Evolutionary conservation across 2,329 filamentous ascomycete species (phyloP), one percentile per base, ranked within the genome.

Genomic region (Epicoccum sorghinum): DNA sequence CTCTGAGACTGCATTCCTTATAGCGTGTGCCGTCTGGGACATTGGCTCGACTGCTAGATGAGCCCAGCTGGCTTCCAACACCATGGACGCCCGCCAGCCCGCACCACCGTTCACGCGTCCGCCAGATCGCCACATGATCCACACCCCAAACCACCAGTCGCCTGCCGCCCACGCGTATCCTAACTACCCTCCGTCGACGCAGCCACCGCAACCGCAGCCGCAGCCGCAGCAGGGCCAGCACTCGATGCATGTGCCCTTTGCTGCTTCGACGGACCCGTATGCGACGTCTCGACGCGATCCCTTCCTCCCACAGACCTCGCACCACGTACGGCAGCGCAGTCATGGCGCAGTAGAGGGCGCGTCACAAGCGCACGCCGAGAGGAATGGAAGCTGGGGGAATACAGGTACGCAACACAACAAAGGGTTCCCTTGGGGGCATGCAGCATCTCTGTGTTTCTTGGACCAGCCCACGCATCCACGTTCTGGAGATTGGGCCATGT

Each of bases 61-160:
- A 63, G 42, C 61, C 47, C 51, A 43, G 48, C 35, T 44, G 52
- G 47, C 48, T 27, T 29, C 36, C 45, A 41, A 38, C 55, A 63
- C 51, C 53, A 77, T 77, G 74, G 73, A 75, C 55, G 58, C 68
- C 60, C 72, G 72, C 62, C 69, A 64, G 56, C 62, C 70, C 58
- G 74, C 75, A 52, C 73, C 75, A 58, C 68, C 70, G 46, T 73
- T 68, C 59, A 64, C 69, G 43, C 72, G 75, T 37, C 71, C 75
- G 39, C 67, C 70, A 55, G 76, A 77, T 32, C 71, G 74, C 48
- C 64, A 66, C 46, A 63, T 83, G 48, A 74, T 83, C 27, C 79
- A 79, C 62, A 89, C 89, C 74, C 75, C 79, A 48, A 83, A 85
- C 63, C 87, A 88, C 44, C 69, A 67, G 54, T 45, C 66, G 23